Evolutionary conservation across 345 rosid species (phyloP), one percentile per base, ranked within the genome.

Genomic region (Brassica cretica): DNA sequence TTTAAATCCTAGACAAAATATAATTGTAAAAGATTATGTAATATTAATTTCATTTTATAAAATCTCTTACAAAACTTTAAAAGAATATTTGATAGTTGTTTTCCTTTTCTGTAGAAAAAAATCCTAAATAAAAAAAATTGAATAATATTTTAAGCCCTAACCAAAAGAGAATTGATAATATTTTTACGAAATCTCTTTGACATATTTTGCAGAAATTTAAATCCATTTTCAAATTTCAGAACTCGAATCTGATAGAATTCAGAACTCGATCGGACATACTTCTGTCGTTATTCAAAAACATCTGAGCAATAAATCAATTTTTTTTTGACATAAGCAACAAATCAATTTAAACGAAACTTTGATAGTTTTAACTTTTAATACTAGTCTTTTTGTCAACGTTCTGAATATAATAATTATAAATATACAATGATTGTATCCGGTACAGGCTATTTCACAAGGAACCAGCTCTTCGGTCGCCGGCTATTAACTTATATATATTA

Each of bases 381-480:
- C 15, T 70, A 18, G 3, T 12, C 24, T 4, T 35, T 33, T 12
- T 6, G 80, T 64, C 80, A 71, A 71, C 71, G 59, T 55, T 63
- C 12, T 64, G 35, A 55, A 56, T 53, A 16, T 11, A 70, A 53
- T 53, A 56, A 19, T 9, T 60, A 24, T 63, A 62, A 14, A 25
- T 62, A 62, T 8, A 61, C 44, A 41, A 51, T 63, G 41, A 70
- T 64, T 76, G 80, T 32, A 61, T 70, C 44, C 39, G 14, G 16
- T 15, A 21, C 5, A 60, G 8, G 25, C 30, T 7, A 8, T 76
- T 70, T 70, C 64, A 55, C 49, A 77, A 71, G 35, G 61, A 64
- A 71, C 61, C 29, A 72, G 72, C 72, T 71, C 66, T 77, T 29
- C 18, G 24, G 18, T 73, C 74, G 73, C 64, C 82, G 69, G 77